Evolutionary conservation across 2,329 filamentous ascomycete genomes (phyloP).

Genomic region (Arthrobotrys iridis): DNA sequence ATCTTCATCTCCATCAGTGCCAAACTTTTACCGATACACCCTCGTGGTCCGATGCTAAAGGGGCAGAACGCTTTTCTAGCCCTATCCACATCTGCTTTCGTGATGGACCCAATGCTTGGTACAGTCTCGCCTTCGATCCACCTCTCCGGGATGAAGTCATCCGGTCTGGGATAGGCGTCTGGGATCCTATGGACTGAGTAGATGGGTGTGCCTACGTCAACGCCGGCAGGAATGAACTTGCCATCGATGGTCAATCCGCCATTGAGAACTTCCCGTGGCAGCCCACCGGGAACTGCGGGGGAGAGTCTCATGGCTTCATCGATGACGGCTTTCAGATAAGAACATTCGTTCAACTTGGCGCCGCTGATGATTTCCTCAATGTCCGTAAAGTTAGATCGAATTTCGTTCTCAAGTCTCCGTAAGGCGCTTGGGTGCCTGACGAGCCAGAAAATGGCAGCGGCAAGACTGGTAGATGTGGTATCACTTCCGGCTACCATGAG

Average conservation of each 20-base stretch:
- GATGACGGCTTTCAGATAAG: constrained; percentile 69
- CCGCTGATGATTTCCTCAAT: constrained; percentile 70
- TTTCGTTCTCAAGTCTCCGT: constrained; percentile 65
- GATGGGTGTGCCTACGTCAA: constrained; percentile 73
- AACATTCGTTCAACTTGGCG: constrained; percentile 65
- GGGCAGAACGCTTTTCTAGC: constrained; percentile 78
- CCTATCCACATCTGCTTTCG: constrained; percentile 63
- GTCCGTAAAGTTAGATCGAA: constrained; percentile 66
- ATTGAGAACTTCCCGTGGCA: constrained; percentile 66
- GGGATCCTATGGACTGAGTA: constrained; percentile 76
- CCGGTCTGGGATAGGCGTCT: constrained; percentile 70
- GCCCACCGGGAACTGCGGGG: constrained; percentile 61
- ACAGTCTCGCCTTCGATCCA: constrained; percentile 64
- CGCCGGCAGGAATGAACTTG: constrained; percentile 65
- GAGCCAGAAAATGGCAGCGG: constrained; percentile 72
- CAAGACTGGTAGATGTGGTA: constrained; percentile 73
- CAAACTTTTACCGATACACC: constrained; percentile 77
- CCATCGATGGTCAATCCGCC: constrained; percentile 64
- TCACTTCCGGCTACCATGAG: constrained; percentile 67
- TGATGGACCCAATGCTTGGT: constrained; percentile 63
- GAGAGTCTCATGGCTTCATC: constrained; percentile 65
- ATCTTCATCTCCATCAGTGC: constrained; percentile 75
- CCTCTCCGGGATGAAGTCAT: constrained; percentile 71
- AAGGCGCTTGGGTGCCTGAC: constrained; percentile 67
- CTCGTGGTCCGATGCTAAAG: constrained; percentile 75